Evolutionary conservation across 305 asterid species (phyloP), one percentile per base, ranked within the genome.

Genomic region (Fraxinus ornus): DNA sequence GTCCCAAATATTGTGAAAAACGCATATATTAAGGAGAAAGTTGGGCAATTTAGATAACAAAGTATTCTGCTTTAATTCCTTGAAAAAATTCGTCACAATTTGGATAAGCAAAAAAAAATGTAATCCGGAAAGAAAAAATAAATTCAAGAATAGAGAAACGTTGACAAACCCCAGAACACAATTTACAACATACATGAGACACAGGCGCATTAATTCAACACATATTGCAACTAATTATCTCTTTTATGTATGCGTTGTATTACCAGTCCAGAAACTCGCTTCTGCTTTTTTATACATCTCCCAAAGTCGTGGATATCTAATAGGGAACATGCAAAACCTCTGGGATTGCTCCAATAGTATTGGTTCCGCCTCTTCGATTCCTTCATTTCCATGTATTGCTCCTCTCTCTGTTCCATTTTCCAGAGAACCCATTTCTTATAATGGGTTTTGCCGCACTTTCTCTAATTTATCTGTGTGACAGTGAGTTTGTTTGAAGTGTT

Each of bases 221-320:
- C 78, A 64, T 82, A 77, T 77, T 77, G 49, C n/a, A 84, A 44
- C 21, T 73, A 9, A 80, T 49, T 2, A 57, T 55, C 21, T 55
- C 39, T 36, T 74, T 22, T 22, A 37, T 0, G 35, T 0, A 62
- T 12, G 32, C 73, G 35, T 64, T 64, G 73, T 0, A 82, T 85
- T 90, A 91, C 92, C 95, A 37, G 96, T 91, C 95, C 94, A 93
- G 75, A 93, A 91, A 84, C 95, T 91, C 78, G 95, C 92, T 84
- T 84, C 78, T 30, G 94, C 91, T 79, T 92, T 93, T 91, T 92
- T 92, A 88, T 93, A 93, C 94, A 93, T 91, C 91, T 91, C 91
- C 96, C 96, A 93, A 80, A 92, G 83, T 83, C 88, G 94, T 12
- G 93, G 94, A 83, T 92, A 93, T 82, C 82, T 85, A 76, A 93